Evolutionary conservation across 2,329 filamentous ascomycete genomes (phyloP).

Genomic region (Macroventuria anomochaeta): DNA sequence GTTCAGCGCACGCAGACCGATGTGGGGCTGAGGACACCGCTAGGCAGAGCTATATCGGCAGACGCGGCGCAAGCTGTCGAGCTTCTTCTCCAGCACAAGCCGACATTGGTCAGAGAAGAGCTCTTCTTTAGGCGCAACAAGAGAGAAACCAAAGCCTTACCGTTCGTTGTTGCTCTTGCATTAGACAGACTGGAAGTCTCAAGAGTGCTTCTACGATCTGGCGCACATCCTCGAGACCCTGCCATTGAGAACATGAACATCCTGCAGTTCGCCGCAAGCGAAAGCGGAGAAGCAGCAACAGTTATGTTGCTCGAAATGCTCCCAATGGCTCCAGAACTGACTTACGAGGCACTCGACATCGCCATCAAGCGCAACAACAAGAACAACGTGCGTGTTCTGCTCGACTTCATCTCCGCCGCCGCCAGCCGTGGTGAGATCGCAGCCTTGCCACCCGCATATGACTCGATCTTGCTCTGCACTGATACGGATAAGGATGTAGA

Average conservation of each 20-base stretch:
- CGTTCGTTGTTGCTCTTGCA: slow-evolving; percentile 23
- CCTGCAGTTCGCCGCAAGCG: slow-evolving; percentile 22
- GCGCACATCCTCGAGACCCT: slow-evolving; percentile 26
- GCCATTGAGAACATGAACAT: slow-evolving; percentile 28
- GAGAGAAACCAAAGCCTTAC: slow-evolving; percentile 25
- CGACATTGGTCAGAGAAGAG: slow-evolving; percentile 23
- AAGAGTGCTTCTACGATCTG: slow-evolving; percentile 23
- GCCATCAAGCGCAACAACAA: slow-evolving; percentile 25
- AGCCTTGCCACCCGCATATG: slow-evolving; percentile 25
- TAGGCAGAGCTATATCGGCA: slow-evolving; percentile 23
- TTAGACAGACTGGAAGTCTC: slow-evolving; percentile 21
- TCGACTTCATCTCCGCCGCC: slow-evolving; percentile 25
- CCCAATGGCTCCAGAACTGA: slow-evolving; percentile 21
- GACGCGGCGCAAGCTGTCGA: slow-evolving; percentile 29
- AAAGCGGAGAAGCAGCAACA: slow-evolving; percentile 18
- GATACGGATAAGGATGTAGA: slow-evolving; percentile 10
- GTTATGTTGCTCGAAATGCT: slow-evolving; percentile 28
- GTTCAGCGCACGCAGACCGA: slow-evolving; percentile 26
- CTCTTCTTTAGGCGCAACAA: slow-evolving; percentile 24
- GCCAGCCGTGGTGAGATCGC: slow-evolving; percentile 23
- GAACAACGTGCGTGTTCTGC: slow-evolving; percentile 19
- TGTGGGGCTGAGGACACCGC: slow-evolving; percentile 20
- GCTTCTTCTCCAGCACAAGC: slow-evolving; percentile 23
- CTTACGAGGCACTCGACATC: slow-evolving; percentile 26
- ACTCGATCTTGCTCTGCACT: slow-evolving; percentile 20